Evolutionary conservation across 129 eudicot genomes (phyloP).

Genomic region (Solidago caesia): DNA sequence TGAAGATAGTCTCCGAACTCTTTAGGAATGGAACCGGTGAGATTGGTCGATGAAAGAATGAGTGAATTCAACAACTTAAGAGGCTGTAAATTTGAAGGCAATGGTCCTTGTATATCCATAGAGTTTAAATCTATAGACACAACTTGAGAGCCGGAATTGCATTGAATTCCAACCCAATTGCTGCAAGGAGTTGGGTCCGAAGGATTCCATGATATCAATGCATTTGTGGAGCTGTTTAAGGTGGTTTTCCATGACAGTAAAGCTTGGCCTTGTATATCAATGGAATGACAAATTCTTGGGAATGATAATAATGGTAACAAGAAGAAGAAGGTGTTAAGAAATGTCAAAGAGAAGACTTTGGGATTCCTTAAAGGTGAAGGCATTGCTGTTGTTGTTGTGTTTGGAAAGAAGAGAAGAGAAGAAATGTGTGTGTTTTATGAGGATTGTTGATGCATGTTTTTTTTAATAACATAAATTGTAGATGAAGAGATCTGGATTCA

Average conservation of each 20-base stretch:
- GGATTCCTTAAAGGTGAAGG: constrained; percentile 57
- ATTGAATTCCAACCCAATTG: constrained; percentile 74
- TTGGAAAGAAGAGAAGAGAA: not conserved
- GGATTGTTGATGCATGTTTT: constrained; percentile 88
- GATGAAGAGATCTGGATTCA: constrained; percentile 75
- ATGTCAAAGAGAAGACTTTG: not conserved
- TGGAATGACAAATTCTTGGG: constrained; percentile 39
- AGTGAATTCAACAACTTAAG: constrained; percentile 51
- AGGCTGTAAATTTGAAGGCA: constrained; percentile 71
- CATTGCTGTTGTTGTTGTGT: constrained; percentile 55
- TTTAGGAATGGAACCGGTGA: constrained; percentile 70
- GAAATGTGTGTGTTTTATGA: constrained; percentile 44
- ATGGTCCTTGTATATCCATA: constrained; percentile 63
- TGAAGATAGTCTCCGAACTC: constrained; percentile 73
- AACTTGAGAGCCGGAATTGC: constrained; percentile 55
- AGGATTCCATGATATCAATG: constrained; percentile 61
- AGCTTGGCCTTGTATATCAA: constrained; percentile 82
- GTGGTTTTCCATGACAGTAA: constrained; percentile 79
- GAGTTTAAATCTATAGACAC: constrained; percentile 41
- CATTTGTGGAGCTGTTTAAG: constrained; percentile 49
- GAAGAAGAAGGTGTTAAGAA: not conserved
- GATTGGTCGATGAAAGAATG: constrained; percentile 58
- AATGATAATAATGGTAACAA: constrained; percentile 12
- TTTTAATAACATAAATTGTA: constrained; percentile 67
- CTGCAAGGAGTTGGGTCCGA: constrained; percentile 69